Evolutionary conservation across 345 rosid genomes (phyloP).

Genomic region (Arabidopsis arenosa): DNA sequence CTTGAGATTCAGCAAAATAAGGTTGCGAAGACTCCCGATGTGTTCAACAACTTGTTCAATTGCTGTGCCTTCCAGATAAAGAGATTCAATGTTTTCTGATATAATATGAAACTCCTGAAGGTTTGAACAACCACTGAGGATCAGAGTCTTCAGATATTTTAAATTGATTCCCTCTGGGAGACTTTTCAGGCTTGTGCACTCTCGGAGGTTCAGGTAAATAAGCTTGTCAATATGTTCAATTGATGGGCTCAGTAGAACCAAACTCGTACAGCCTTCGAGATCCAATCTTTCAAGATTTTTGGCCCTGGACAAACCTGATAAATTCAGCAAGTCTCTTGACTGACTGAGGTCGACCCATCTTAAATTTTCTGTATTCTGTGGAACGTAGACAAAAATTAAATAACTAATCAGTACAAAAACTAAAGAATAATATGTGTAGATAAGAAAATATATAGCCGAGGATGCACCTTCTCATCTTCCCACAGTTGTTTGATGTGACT

Average conservation of each 20-base stretch:
- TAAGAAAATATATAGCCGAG: background rate
- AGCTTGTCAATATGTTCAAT: constrained; percentile 31
- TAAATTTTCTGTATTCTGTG: constrained; percentile 36
- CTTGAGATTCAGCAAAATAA: constrained; percentile 39
- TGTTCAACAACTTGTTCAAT: constrained; percentile 35
- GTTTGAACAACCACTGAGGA: constrained; percentile 43
- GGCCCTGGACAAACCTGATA: constrained; percentile 46
- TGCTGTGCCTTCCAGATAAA: constrained; percentile 37
- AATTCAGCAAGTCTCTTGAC: constrained; percentile 25
- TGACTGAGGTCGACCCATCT: constrained; percentile 38
- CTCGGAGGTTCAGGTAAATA: constrained; percentile 33
- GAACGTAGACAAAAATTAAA: background rate
- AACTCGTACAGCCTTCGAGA: constrained; percentile 40
- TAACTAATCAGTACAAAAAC: background rate
- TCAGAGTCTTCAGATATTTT: constrained; percentile 30
- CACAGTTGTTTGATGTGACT: constrained; percentile 46
- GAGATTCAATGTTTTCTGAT: constrained; percentile 27
- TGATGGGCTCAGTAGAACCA: constrained; percentile 26
- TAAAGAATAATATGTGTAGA: background rate
- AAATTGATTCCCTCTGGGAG: constrained; percentile 22
- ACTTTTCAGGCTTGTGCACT: constrained; percentile 35
- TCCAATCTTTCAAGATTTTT: constrained; percentile 36
- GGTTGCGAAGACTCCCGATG: constrained; percentile 26
- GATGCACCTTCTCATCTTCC: constrained; percentile 37
- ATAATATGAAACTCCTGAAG: constrained; percentile 37